Evolutionary conservation across 352 stramenopile genomes (phyloP), one percentile per base, ranked within the genome.

Genomic region (Pythium dissotocum): DNA sequence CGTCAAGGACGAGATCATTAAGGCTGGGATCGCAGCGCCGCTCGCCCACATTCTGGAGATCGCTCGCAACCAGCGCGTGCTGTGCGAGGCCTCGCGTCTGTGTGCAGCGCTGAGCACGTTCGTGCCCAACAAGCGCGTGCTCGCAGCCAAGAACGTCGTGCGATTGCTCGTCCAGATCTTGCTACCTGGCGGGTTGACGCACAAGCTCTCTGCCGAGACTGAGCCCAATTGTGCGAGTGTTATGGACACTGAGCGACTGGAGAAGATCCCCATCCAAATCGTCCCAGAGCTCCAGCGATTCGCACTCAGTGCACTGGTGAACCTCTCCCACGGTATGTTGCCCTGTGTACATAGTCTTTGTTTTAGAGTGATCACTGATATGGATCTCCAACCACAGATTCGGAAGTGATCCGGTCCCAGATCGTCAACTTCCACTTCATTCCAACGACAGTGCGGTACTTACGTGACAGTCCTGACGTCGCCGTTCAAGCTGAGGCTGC

Each of bases 1-100:
- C n/a, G 70, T 88, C 14, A 80, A 79, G 12, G 77, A 93, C n/a
- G 81, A 90, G 51, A 90, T 93, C 40, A 52, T 90, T 9, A 89
- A 89, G 28, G 75, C 79, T 16, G 81, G 83, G 2, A 77, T 71
- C 0, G 65, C 71, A 7, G 63, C 79, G 4, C 82, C 85, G 8
- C 75, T 93, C 2, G 77, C 75, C n/a, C 65, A 73, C 21, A 75
- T 93, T 33, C 65, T 90, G 6, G 78, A 89, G 28, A 63, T 65
- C 21, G 75, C 61, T 2, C 57, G 57, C 21, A 93, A 93, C 51
- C 69, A 78, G 58, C 77, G 78, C 49, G 73, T 93, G 32, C 69
- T 89, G 4, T 70, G 77, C 4, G 82, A 93, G 61, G 83, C 81
- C 2, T 64, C 75, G 6, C 77, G 85, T 2, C 65, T 93, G 24